phyloP scores from a whole-genome alignment of 345 rosid genomes.

The Balakata baccata region DNA sequence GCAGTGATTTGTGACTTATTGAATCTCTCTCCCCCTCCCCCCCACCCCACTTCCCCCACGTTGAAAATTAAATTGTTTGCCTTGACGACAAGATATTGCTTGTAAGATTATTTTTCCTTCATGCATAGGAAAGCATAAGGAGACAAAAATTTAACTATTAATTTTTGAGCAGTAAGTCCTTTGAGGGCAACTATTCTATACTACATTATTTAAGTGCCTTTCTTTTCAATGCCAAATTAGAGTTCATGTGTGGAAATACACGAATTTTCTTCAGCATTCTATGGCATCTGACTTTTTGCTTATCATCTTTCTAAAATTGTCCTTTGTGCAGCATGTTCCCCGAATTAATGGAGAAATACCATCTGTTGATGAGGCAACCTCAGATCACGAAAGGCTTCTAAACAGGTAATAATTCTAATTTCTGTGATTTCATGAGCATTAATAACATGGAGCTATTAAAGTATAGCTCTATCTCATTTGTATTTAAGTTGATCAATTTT shows the following conservation, averaged over 20 bases:
- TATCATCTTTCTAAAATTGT: slow-evolving; percentile 10
- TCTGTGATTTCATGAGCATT: neutral
- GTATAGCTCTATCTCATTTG: neutral
- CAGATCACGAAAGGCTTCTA: slow-evolving; percentile 89
- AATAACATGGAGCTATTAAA: neutral
- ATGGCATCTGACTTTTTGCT: neutral
- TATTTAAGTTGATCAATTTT: neutral
- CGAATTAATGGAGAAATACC: slow-evolving; percentile 94
- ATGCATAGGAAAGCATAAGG: neutral
- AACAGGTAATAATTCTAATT: slow-evolving; percentile 45
- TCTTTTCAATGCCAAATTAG: neutral
- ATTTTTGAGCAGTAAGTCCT: neutral
- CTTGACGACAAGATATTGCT: neutral
- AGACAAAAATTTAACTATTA: neutral
- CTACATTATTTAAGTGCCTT: neutral
- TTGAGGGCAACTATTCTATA: neutral
- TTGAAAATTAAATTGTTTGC: neutral
- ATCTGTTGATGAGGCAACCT: slow-evolving; percentile 79
- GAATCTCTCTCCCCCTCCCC: neutral
- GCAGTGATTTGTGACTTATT: neutral
- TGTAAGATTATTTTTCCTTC: neutral
- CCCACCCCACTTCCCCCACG: neutral
- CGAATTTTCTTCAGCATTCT: neutral
- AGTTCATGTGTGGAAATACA: neutral
- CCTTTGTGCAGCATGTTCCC: slow-evolving; percentile 69